phyloP scores from a whole-genome alignment of 768 basidiomycete species.

The Leccinellum albellum region DNA sequence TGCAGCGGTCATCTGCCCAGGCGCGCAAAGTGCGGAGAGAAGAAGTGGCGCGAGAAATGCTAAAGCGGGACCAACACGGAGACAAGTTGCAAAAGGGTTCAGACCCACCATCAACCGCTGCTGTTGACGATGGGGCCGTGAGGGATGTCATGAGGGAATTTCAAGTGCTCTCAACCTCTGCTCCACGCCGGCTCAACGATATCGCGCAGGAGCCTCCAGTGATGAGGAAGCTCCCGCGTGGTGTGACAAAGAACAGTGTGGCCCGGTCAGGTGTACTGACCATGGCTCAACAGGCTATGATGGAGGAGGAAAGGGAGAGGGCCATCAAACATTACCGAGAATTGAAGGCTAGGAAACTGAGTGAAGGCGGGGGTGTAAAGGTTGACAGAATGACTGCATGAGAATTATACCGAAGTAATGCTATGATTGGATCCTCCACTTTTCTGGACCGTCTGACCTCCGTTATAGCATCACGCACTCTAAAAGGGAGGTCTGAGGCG shows the following conservation, averaged over 20 bases:
- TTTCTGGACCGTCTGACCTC: not conserved
- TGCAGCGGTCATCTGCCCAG: constrained; percentile 52
- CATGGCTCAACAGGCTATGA: constrained; percentile 72
- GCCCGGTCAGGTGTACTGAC: constrained; percentile 50
- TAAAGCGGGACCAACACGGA: constrained; percentile 14
- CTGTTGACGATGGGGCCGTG: constrained; percentile 20
- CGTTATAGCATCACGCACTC: not conserved
- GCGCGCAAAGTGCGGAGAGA: constrained; percentile 44
- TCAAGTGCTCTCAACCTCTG: constrained; percentile 43
- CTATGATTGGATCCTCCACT: constrained; percentile 7
- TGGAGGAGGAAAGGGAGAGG: constrained; percentile 72
- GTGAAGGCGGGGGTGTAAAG: constrained; percentile 11
- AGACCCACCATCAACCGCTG: constrained; percentile 12
- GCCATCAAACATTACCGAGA: constrained; percentile 65
- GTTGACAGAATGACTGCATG: constrained; percentile 5
- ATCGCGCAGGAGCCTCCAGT: constrained; percentile 66
- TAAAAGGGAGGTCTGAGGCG: constrained; percentile 1
- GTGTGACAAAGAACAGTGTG: constrained; percentile 29
- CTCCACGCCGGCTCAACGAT: constrained; percentile 67
- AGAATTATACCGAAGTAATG: constrained; percentile 3
- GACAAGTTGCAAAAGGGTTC: constrained; percentile 7
- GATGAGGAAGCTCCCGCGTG: constrained; percentile 52
- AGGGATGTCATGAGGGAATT: constrained; percentile 44
- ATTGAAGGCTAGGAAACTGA: constrained; percentile 51
- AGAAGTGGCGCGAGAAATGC: constrained; percentile 15